phyloP scores from a whole-genome alignment of 768 basidiomycete species.

The Kwoniella sp. region DNA sequence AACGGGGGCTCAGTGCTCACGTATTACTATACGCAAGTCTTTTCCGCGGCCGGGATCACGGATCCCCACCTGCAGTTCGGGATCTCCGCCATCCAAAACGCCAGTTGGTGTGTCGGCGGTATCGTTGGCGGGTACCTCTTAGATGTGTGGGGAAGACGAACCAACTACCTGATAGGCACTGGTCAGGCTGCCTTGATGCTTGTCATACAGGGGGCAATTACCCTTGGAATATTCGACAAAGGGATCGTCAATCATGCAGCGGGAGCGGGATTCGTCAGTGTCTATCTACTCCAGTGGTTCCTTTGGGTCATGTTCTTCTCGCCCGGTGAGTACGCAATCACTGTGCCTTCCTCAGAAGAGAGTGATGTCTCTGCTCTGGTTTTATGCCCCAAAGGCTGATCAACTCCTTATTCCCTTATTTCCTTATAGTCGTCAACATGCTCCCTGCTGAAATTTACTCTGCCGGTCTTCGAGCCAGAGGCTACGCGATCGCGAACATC shows the following conservation, averaged over 20 bases:
- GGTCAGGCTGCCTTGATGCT: conserved; percentile 35
- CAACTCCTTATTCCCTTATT: too few relatives aligned
- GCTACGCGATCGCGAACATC: conserved; percentile 41
- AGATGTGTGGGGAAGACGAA: conserved; percentile 38
- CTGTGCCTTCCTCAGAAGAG: too few relatives aligned
- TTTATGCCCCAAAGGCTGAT: too few relatives aligned
- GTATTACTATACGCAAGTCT: conserved; percentile 33
- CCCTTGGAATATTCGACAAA: conserved; percentile 39
- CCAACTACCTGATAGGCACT: conserved; percentile 38
- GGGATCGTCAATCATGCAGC: conserved; percentile 35
- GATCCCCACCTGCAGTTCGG: conserved; percentile 42
- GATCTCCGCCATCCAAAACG: conserved; percentile 37
- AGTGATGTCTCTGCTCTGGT: too few relatives aligned
- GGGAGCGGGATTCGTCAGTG: conserved; percentile 36
- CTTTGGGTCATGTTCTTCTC: conserved; percentile 41
- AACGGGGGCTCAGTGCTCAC: conserved; percentile 24
- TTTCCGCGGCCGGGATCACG: conserved; percentile 33
- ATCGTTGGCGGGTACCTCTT: conserved; percentile 44
- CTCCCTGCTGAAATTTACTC: conserved; percentile 43
- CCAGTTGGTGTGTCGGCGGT: conserved; percentile 39
- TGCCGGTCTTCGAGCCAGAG: conserved; percentile 36
- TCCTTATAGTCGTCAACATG: conserved; percentile 43
- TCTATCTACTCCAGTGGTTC: conserved; percentile 43
- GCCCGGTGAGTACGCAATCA: conserved; percentile 22
- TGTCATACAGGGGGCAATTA: conserved; percentile 33